These are phyloP conservation scores for Xylariales sp. DNA, from an alignment of 2,329 filamentous ascomycete species.

Conservation along the genomic window DNA sequence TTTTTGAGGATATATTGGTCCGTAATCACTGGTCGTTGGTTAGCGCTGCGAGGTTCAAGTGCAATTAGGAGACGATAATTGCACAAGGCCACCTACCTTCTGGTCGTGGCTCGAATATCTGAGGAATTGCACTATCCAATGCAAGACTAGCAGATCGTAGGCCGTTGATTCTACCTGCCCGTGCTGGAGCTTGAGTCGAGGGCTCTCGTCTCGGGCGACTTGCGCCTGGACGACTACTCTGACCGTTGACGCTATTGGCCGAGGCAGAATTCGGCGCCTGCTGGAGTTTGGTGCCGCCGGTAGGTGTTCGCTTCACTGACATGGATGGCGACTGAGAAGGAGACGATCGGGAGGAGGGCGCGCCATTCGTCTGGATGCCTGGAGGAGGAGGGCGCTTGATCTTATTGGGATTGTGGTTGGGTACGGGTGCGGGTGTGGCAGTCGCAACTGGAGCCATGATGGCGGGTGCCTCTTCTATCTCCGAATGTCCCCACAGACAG, in stretches of 20 bases:
- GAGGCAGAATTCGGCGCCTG: conserved; percentile 35
- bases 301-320: conserved; percentile 47
- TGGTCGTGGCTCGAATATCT: conserved; percentile 42
- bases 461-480: conserved; percentile 9
- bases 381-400: conserved; percentile 64
- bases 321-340: conserved; percentile 47
- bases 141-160: conserved; percentile 44
- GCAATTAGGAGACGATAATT: too few relatives aligned
- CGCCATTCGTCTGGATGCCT: conserved; percentile 62
- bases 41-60: too few relatives aligned
- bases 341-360: conserved; percentile 52
- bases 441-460: conserved; percentile 54
- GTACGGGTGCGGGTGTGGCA: conserved; percentile 23
- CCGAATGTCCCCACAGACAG: background rate
- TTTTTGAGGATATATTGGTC: conserved; percentile 78
- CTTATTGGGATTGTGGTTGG: conserved; percentile 41
- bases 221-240: conserved; percentile 46
- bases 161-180: conserved; percentile 48
- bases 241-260: conserved; percentile 38
- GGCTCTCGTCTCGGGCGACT: conserved; percentile 54
- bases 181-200: conserved; percentile 32
- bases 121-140: conserved; percentile 34
- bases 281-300: conserved; percentile 29
- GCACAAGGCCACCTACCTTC: conserved; percentile 31
- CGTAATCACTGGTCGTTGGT: conserved; percentile 40